phyloP scores from a whole-genome alignment of 768 basidiomycete genomes.

The Russula griseocarnosa region DNA sequence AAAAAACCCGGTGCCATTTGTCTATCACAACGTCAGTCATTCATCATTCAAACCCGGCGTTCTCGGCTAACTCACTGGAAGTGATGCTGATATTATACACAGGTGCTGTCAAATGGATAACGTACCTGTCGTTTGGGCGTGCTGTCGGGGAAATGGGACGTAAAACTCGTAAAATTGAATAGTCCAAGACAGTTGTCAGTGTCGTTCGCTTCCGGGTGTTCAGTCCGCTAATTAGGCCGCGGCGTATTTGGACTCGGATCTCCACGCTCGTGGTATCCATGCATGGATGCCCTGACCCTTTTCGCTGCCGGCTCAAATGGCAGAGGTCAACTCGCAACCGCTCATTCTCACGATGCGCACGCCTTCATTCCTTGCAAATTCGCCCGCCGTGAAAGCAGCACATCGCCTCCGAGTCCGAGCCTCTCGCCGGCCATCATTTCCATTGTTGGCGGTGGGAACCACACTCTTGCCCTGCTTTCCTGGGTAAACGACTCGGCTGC shows the following conservation, averaged over 20 bases:
- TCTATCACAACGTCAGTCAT: not conserved
- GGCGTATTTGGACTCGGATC: no score
- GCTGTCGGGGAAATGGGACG: not conserved
- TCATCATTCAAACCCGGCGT: not conserved
- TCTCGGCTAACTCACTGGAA: not conserved
- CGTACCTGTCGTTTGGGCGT: not conserved
- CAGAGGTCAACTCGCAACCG: conserved; percentile 45
- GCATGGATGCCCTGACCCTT: conserved; percentile 27
- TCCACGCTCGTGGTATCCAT: no score
- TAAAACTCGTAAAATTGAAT: not conserved
- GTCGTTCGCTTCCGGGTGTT: no score
- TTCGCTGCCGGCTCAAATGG: conserved; percentile 49
- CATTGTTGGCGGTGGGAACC: conserved; percentile 72
- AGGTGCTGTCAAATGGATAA: not conserved
- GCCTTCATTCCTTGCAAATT: conserved; percentile 41
- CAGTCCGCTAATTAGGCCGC: no score
- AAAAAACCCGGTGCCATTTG: conserved; percentile 18
- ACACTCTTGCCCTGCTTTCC: conserved; percentile 65
- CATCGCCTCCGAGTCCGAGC: conserved; percentile 29
- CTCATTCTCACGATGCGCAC: conserved; percentile 40
- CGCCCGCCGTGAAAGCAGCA: conserved; percentile 25
- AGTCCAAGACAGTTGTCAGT: no score
- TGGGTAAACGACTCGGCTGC: conserved; percentile 29
- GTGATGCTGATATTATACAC: not conserved
- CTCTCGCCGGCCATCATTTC: conserved; percentile 43